Conservation (phyloP, 345 rosid genomes). For the Linum usitatissimum region DNA sequence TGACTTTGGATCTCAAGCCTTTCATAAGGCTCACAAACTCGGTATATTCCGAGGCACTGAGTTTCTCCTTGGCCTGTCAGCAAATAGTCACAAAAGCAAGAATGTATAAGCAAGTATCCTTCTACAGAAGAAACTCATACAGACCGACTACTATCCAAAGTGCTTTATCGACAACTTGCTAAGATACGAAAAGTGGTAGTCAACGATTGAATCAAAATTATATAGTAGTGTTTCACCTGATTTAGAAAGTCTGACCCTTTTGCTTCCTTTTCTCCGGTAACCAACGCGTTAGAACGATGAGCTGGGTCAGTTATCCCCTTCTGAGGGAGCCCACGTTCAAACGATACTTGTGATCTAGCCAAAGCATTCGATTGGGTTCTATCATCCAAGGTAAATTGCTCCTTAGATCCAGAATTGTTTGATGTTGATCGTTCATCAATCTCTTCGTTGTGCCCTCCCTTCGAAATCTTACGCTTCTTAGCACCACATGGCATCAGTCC, state of each 20-base stretch:
- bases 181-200: neutral
- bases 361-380: slow-evolving; percentile 22
- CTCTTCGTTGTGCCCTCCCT: slow-evolving; percentile 17
- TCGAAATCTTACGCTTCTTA: slow-evolving; percentile 48
- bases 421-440: slow-evolving; percentile 19
- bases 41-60: slow-evolving; percentile 60
- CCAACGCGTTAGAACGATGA: slow-evolving; percentile 19
- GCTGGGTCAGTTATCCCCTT: slow-evolving; percentile 14
- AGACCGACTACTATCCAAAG: too few species aligned
- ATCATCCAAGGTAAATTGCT: slow-evolving; percentile 14
- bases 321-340: slow-evolving; percentile 15
- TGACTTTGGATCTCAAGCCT: slow-evolving; percentile 73
- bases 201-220: neutral
- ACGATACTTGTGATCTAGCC: slow-evolving; percentile 20
- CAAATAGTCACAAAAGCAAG: neutral
- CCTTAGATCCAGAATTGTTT: slow-evolving; percentile 21
- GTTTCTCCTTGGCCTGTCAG: slow-evolving; percentile 61
- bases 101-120: neutral
- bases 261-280: slow-evolving; percentile 39
- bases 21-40: slow-evolving; percentile 76
- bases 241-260: slow-evolving; percentile 63
- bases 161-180: neutral
- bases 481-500: slow-evolving; percentile 27
- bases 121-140: neutral
- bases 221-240: slow-evolving; percentile 36